Evolutionary conservation across 1,139 yeast genomes (phyloP).

Genomic region (Candida tunisiensis): DNA sequence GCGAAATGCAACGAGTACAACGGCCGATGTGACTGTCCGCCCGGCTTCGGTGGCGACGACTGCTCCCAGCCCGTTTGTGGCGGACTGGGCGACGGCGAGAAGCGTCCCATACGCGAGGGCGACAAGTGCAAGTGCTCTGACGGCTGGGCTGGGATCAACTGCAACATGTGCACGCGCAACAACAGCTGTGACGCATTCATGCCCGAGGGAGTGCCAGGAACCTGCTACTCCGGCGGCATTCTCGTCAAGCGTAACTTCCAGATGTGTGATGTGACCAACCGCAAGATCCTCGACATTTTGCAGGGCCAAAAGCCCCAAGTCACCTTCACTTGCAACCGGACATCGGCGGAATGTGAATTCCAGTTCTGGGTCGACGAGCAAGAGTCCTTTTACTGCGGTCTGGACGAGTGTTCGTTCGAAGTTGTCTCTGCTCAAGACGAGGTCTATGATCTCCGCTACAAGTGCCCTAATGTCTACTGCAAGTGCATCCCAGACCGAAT

Average conservation of each 20-base stretch:
- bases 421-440: slow-evolving; percentile 39
- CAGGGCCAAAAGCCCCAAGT: slow-evolving; percentile 80
- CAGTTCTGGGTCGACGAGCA: slow-evolving; percentile 90
- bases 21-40: slow-evolving; percentile 84
- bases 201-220: slow-evolving; percentile 79
- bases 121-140: slow-evolving; percentile 52
- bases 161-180: slow-evolving; percentile 64
- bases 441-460: slow-evolving; percentile 33
- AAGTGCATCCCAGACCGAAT: slow-evolving; percentile 81
- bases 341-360: slow-evolving; percentile 47
- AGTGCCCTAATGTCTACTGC: slow-evolving; percentile 63
- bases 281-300: slow-evolving; percentile 65
- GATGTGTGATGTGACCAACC: slow-evolving; percentile 85
- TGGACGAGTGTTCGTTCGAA: slow-evolving; percentile 51
- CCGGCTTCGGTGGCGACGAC: slow-evolving; percentile 88
- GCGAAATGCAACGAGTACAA: slow-evolving; percentile 73
- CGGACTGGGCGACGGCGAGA: slow-evolving; percentile 41
- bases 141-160: slow-evolving; percentile 92
- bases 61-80: slow-evolving; percentile 89
- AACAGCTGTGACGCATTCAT: slow-evolving; percentile 67
- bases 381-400: slow-evolving; percentile 83
- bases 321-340: slow-evolving; percentile 71
- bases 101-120: slow-evolving; percentile 43
- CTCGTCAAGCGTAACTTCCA: slow-evolving; percentile 69
- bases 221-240: slow-evolving; percentile 82